Base-by-base conservation (phyloP, 2,329 filamentous ascomycete genomes). In the Capronia epimyces region DNA sequence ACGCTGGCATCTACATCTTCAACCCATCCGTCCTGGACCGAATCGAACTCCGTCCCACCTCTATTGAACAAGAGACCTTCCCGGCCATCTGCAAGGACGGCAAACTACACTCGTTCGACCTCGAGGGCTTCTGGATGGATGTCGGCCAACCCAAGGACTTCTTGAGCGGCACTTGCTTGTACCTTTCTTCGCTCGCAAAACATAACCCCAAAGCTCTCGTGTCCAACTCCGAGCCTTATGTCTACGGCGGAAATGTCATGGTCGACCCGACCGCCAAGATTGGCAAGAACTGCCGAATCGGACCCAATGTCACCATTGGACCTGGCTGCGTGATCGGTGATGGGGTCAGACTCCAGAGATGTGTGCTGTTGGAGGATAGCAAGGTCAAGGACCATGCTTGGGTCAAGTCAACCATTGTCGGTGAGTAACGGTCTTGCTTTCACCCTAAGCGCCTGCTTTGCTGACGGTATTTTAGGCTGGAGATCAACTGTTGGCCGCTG, bases 61-160 rank as follows among this genome's bases (percentile, higher is more conserved):
- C 89, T 5, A 98, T 97, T 68, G 91, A 98, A 75, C 91, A 97
- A 75, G 93, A 97, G 76, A 96, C 89, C 27, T 98, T 98, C 86
- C 91, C 91, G 41, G 83, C 88, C 63, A 93, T 97, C 70, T 87
- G 87, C 72, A 83, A 80, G 64, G 91, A 96, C 64, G 89, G 89
- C 60, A 81, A 91, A 71, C 77, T 97, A 57, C 91, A 97, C 79
- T 95, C 89, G 1, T 96, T 95, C 68, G 91, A 97, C 68, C 82
- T 97, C 24, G 89, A 96, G 62, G 89, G 91, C 63, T 97, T 94
- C 82, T 97, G 91, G 91, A 97, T 97, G 91, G 91, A 97, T 64
- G 89, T 98, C 59, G 91, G 91, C 64, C 91, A 98, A 74, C 91
- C 91, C 63, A 98, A 97, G 77, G 91, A 98, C 69, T 98, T 97